Evolutionary conservation across 495 filamentous ascomycete species (phyloP).

Genomic region (Cryomyces antarcticus): DNA sequence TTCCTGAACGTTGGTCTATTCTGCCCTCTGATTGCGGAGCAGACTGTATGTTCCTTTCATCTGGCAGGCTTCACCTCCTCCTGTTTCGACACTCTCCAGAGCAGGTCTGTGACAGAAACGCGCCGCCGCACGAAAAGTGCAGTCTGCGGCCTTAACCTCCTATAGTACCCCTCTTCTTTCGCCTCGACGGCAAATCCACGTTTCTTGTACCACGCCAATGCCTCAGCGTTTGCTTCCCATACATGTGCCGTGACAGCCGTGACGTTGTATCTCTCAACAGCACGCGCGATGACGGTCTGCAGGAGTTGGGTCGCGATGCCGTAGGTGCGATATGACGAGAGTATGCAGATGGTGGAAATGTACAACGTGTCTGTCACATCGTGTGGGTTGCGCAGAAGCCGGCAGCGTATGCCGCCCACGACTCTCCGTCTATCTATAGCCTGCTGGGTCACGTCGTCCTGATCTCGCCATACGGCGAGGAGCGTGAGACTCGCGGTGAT

Average conservation of each 20-base stretch:
- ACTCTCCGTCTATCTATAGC: conserved; percentile 19
- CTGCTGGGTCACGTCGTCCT: conserved; percentile 22
- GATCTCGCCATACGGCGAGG: conserved; percentile 50
- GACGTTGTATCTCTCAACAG: conserved; percentile 24
- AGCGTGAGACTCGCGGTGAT: conserved; percentile 52
- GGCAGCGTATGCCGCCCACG: conserved; percentile 69
- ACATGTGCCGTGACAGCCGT: conserved; percentile 67
- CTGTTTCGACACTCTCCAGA: too few species aligned
- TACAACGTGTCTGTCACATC: conserved; percentile 35
- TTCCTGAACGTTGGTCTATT: too few species aligned
- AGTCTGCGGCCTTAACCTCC: conserved; percentile 43
- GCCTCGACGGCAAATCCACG: conserved; percentile 51
- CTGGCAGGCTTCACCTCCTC: too few species aligned
- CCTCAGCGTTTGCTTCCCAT: conserved; percentile 81
- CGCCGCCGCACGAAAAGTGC: too few species aligned
- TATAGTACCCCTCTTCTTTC: conserved; percentile 56
- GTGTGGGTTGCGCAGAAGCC: conserved; percentile 33
- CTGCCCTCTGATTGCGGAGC: too few species aligned
- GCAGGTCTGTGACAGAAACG: too few species aligned
- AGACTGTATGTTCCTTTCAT: too few species aligned
- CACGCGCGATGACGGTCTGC: conserved; percentile 26
- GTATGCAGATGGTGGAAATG: conserved; percentile 66
- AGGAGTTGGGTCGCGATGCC: conserved; percentile 66
- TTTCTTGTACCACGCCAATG: conserved; percentile 62
- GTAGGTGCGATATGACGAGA: conserved; percentile 60